A percentile compares a stretch with the other conserved stretches of the same genome.
Conservation (phyloP, 495 filamentous ascomycete species). For the Schizothecium vesticola region DNA sequence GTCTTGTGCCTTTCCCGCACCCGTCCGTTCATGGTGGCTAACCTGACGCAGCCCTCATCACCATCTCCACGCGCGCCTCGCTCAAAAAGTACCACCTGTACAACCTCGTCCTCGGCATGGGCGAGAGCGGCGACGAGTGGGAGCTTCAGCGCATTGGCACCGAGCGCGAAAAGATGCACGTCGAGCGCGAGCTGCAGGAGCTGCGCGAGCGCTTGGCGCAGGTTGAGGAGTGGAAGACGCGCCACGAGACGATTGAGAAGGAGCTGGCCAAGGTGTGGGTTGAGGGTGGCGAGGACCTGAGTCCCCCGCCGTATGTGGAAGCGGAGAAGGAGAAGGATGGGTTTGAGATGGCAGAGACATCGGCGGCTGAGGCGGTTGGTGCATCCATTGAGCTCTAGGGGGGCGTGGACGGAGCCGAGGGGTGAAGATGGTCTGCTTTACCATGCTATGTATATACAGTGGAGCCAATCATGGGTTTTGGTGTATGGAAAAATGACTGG, state of each 20-base stretch:
- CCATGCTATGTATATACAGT: background rate
- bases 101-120: constrained; percentile 75
- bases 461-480: background rate
- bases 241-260: constrained; percentile 66
- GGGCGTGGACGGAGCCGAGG: background rate
- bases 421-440: background rate
- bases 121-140: constrained; percentile 64
- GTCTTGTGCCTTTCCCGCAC: constrained; percentile 20
- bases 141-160: constrained; percentile 91
- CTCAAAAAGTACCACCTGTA: constrained; percentile 93
- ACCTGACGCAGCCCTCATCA: constrained; percentile 62
- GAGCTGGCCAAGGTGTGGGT: constrained; percentile 54
- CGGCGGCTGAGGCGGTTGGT: background rate
- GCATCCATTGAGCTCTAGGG: background rate
- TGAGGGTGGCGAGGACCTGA: constrained; percentile 38
- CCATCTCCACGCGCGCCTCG: constrained; percentile 86
- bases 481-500: background rate
- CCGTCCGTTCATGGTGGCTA: constrained; percentile 16
- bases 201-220: constrained; percentile 70
- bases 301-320: constrained; percentile 38
- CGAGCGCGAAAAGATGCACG: constrained; percentile 80
- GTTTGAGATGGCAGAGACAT: background rate
- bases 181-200: constrained; percentile 82
- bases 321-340: constrained; percentile 13
- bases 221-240: constrained; percentile 76